Base-by-base conservation (phyloP, 2,329 filamentous ascomycete species). In the Mycocentrospora acerina region DNA sequence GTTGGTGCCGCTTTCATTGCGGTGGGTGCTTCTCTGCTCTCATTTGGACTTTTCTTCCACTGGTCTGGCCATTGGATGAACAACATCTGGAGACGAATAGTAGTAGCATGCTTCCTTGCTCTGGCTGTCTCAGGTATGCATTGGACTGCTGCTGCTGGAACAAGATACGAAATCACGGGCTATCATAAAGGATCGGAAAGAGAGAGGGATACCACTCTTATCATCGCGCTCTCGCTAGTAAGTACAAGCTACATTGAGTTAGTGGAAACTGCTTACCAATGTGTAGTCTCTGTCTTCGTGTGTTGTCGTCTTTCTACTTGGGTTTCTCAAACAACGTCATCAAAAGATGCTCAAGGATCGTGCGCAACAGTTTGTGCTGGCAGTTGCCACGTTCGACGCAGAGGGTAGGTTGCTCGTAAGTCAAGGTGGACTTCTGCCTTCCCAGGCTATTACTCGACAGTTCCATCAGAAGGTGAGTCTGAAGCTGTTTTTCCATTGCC, bases 81-180 rank as follows among this genome's bases (percentile, higher is more conserved):
- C 55, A 80, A 79, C 12, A 88, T 85, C 80, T 90, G 84, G 84
- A 88, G 88, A 60, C 76, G 88, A 42, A 67, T 77, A 8, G 55
- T 82, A 2, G 87, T 83, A 44, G 85, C 84, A 8, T 68, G 81
- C 30, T 66, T 90, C 13, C 74, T 94, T 27, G 85, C 86, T 7
- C 74, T 79, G 12, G 87, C 85, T 27, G 86, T 93, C 2, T 90
- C 84, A 8, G 87, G 86, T 1, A 93, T 94, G 88, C 88, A 94
- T 68, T 94, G 88, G 85, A 85, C 85, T 39, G 88, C 85, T 22
- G 78, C 84, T 3, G 76, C 80, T 9, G 86, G 86, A 12, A 93
- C 87, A 3, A 62, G 67, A 7, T 93, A 90, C 62, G 75, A 74
- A 29, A 66, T 88, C 12, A 43, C 35, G 65, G 76, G 48, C 60